These are phyloP conservation scores for Komagataella kurtzmanii DNA, from an alignment of 805 yeast species.

Conservation along the genomic window DNA sequence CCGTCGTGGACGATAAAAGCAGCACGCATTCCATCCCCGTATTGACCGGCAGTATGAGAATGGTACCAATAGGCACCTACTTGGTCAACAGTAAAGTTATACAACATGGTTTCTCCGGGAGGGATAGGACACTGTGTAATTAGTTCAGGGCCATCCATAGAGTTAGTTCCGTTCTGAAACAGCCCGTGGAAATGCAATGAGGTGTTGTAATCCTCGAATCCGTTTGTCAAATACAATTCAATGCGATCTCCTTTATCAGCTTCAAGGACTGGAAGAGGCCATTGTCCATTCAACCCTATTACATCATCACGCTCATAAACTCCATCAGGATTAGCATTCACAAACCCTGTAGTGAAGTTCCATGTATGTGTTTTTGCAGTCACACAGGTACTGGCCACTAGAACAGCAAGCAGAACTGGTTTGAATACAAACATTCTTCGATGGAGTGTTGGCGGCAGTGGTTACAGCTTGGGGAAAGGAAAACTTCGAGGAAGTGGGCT, in stretches of 20 bases:
- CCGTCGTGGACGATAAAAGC: slow-evolving; percentile 54
- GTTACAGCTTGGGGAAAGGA: background rate
- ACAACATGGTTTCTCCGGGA: slow-evolving; percentile 60
- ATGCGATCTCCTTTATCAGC: slow-evolving; percentile 73
- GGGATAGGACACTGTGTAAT: slow-evolving; percentile 86
- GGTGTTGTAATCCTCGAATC: slow-evolving; percentile 55
- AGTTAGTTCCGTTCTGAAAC: slow-evolving; percentile 61
- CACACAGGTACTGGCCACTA: slow-evolving; percentile 2
- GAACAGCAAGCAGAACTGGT: background rate
- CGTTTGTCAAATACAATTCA: slow-evolving; percentile 57
- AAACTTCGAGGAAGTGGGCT: background rate
- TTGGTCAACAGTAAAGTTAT: slow-evolving; percentile 84
- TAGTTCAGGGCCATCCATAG: slow-evolving; percentile 87
- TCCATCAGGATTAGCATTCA: slow-evolving; percentile 46
- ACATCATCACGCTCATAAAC: slow-evolving; percentile 22
- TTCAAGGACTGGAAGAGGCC: slow-evolving; percentile 77
- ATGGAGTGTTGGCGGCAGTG: background rate
- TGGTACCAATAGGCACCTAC: slow-evolving; percentile 96
- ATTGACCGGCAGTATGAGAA: slow-evolving; percentile 82
- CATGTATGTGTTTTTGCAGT: slow-evolving; percentile 41
- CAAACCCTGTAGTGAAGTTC: slow-evolving; percentile 58
- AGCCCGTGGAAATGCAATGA: slow-evolving; percentile 90
- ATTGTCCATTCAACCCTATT: slow-evolving; percentile 36
- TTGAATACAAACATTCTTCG: background rate
- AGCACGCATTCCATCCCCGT: slow-evolving; percentile 89